A percentile compares a stretch with the other conserved stretches of the same genome.
Evolutionary conservation across 2,329 filamentous ascomycete species (phyloP).

Genomic region (Alternaria novae-zelandiae): DNA sequence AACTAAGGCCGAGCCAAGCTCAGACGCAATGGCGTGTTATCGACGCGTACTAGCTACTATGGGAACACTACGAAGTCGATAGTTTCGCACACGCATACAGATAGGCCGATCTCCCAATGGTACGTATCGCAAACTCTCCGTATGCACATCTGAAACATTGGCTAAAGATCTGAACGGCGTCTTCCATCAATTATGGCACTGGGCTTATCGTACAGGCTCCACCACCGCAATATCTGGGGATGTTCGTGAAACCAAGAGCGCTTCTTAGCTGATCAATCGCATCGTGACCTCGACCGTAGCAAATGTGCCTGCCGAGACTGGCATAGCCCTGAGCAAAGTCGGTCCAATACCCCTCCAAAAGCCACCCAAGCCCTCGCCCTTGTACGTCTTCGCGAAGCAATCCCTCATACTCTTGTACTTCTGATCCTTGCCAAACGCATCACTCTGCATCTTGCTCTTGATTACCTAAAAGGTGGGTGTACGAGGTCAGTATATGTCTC

Average conservation of each 20-base stretch:
- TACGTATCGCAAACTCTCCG: not conserved
- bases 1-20: not conserved
- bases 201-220: not conserved
- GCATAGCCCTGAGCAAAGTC: slow-evolving; percentile 92
- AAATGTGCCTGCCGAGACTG: slow-evolving; percentile 97
- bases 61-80: not conserved
- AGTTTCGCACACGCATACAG: not conserved
- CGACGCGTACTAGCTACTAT: not conserved
- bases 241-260: not conserved
- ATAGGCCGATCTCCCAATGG: not conserved
- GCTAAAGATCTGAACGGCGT: not conserved
- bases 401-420: slow-evolving; percentile 84
- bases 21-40: not conserved
- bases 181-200: not conserved
- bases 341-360: slow-evolving; percentile 97
- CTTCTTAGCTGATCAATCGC: slow-evolving; percentile 24
- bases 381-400: slow-evolving; percentile 85
- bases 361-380: slow-evolving; percentile 75
- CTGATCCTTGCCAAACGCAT: slow-evolving; percentile 78
- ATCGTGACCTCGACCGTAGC: slow-evolving; percentile 62
- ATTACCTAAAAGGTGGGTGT: slow-evolving; percentile 49
- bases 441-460: slow-evolving; percentile 99
- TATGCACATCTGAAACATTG: not conserved
- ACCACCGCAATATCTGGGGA: not conserved
- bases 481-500: not conserved